A percentile compares a stretch with the other conserved stretches of the same genome.
Evolutionary conservation across 2,329 filamentous ascomycete genomes (phyloP).

Genomic region (Kalaharituber pfeilii): DNA sequence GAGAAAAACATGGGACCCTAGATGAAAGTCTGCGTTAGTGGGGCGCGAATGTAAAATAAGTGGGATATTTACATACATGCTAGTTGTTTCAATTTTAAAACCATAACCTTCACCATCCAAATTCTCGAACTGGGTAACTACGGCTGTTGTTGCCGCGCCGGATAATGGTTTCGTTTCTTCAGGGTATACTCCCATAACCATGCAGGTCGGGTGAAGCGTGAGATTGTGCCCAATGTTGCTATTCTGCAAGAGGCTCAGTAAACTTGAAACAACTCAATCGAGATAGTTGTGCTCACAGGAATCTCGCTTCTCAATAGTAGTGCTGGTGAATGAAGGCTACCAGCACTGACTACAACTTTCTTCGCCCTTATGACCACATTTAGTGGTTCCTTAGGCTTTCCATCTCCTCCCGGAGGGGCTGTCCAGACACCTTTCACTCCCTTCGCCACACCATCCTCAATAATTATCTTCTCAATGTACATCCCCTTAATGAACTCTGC

Average conservation of each 20-base stretch:
- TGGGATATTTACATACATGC: conserved; percentile 41
- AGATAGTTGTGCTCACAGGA: too few species aligned
- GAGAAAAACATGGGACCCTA: conserved; percentile 40
- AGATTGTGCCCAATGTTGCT: conserved; percentile 66
- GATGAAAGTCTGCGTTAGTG: background rate
- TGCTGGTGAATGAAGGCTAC: conserved; percentile 59
- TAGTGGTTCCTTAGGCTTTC: conserved; percentile 36
- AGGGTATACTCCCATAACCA: conserved; percentile 43
- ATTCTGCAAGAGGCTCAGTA: conserved; percentile 37
- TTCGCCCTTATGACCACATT: conserved; percentile 21
- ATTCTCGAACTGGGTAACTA: conserved; percentile 63
- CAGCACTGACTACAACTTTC: conserved; percentile 31
- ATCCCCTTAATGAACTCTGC: conserved; percentile 76
- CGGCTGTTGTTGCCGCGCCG: conserved; percentile 59
- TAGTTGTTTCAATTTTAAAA: conserved; percentile 57
- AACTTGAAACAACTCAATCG: conserved; percentile 20
- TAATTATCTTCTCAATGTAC: conserved; percentile 50
- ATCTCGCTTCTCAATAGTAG: conserved; percentile 63
- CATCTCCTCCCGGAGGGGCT: conserved; percentile 42
- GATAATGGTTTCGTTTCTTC: conserved; percentile 54
- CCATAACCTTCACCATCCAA: conserved; percentile 68
- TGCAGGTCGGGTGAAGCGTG: conserved; percentile 57
- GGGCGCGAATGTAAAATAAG: background rate
- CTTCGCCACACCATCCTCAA: conserved; percentile 36
- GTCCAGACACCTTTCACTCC: conserved; percentile 60